These are phyloP conservation scores for Monascus ruber DNA, from an alignment of 2,329 filamentous ascomycete species.

Conservation along the genomic window DNA sequence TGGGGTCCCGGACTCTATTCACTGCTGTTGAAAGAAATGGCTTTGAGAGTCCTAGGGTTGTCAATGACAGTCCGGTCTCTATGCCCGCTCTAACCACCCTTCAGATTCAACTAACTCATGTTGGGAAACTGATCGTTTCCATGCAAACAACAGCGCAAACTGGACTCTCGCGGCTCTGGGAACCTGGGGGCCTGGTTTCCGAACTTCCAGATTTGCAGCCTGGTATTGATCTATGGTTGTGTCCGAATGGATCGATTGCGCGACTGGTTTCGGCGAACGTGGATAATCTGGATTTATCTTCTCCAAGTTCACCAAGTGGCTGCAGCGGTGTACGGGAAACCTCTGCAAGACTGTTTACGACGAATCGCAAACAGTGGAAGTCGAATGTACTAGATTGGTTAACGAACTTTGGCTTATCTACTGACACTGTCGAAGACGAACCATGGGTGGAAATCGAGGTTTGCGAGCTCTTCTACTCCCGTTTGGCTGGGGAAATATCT, in stretches of 20 bases:
- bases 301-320: slow-evolving; percentile 7
- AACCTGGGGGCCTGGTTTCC: slow-evolving; percentile 8
- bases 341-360: slow-evolving; percentile 1
- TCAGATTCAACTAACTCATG: slow-evolving; percentile 24
- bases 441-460: slow-evolving; percentile 32
- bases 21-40: slow-evolving; percentile 21
- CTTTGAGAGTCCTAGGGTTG: slow-evolving; percentile 17
- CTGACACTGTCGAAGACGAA: slow-evolving; percentile 19
- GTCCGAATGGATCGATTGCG: slow-evolving; percentile 27
- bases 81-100: slow-evolving; percentile 24
- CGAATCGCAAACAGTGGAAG: slow-evolving; percentile 25
- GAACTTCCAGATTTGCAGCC: slow-evolving; percentile 10
- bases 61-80: slow-evolving; percentile 14
- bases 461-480: slow-evolving; percentile 28
- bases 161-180: slow-evolving; percentile 23
- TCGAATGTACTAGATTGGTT: slow-evolving; percentile 25
- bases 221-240: slow-evolving; percentile 29
- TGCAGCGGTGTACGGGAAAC: slow-evolving; percentile 5
- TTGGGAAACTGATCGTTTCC: slow-evolving; percentile 26
- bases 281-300: slow-evolving; percentile 10
- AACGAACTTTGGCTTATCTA: slow-evolving; percentile 22
- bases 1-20: slow-evolving; percentile 31
- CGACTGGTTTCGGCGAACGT: slow-evolving; percentile 19
- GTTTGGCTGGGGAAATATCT: slow-evolving; percentile 22
- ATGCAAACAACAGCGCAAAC: slow-evolving; percentile 25